Conservation (phyloP, 164 flowering plant genomes). For the Tetracentron sinense region DNA sequence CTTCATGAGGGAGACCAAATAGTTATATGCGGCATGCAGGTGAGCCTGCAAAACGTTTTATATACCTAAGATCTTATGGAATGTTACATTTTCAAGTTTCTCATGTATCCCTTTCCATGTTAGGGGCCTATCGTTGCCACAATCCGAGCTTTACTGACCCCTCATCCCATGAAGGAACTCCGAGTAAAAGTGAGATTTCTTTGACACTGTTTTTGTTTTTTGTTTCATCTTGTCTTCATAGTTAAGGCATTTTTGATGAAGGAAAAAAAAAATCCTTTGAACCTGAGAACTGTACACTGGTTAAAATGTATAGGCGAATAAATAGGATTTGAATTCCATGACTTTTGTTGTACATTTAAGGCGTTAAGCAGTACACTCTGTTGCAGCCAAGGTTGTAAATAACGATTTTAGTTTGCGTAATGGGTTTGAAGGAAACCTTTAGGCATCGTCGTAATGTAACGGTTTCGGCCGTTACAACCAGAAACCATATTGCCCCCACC, state of each 20-base stretch:
- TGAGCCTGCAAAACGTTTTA: conserved; percentile 20
- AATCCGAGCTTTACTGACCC: conserved; percentile 89
- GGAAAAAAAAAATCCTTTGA: too few species aligned
- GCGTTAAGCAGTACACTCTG: too few species aligned
- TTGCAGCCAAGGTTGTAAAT: too few species aligned
- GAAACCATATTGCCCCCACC: too few species aligned
- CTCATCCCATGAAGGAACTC: conserved; percentile 98
- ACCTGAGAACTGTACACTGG: not conserved
- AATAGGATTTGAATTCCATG: too few species aligned
- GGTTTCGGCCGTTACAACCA: too few species aligned
- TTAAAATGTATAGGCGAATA: too few species aligned
- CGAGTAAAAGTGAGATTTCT: conserved; percentile 69
- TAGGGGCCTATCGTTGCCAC: conserved; percentile 92
- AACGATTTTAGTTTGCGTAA: too few species aligned
- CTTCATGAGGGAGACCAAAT: conserved; percentile 98
- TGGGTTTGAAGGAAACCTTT: too few species aligned
- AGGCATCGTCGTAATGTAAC: too few species aligned
- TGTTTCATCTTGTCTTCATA: not conserved
- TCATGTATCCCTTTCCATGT: conserved; percentile 7
- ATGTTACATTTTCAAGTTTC: not conserved
- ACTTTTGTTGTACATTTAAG: too few species aligned
- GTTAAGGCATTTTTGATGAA: too few species aligned
- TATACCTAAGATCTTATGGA: not conserved
- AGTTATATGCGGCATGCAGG: conserved; percentile 98
- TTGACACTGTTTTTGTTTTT: not conserved